These are phyloP conservation scores for Botrytis medusae DNA, from an alignment of 2,329 filamentous ascomycete genomes.

Conservation along the genomic window DNA sequence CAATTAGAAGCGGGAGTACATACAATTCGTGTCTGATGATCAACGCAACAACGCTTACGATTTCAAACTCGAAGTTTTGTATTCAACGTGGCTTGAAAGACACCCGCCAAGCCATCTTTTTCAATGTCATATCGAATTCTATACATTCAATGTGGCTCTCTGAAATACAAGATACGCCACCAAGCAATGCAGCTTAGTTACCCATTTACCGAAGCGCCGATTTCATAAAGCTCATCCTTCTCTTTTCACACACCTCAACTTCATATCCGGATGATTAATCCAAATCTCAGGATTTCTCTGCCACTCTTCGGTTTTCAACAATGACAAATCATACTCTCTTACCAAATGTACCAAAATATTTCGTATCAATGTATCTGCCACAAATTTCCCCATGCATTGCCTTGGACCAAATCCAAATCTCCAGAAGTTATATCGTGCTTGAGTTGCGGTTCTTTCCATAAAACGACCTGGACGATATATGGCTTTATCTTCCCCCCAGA, in stretches of 20 bases:
- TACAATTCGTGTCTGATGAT: not conserved
- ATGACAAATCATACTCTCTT: constrained; percentile 7
- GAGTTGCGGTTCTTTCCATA: constrained; percentile 24
- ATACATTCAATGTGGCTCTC: not conserved
- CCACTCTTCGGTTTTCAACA: constrained; percentile 13
- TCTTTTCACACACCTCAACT: constrained; percentile 19
- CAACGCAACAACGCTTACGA: not conserved
- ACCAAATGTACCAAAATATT: constrained; percentile 21
- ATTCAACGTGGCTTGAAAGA: not conserved
- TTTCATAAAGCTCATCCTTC: not conserved
- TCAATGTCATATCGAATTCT: too few relatives aligned
- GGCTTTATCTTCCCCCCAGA: constrained; percentile 43
- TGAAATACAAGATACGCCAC: not conserved
- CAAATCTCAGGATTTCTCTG: constrained; percentile 16
- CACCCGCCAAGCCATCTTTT: not conserved
- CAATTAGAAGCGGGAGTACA: not conserved
- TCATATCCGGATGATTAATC: constrained; percentile 21
- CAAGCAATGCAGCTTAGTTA: not conserved
- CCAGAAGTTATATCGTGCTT: constrained; percentile 44
- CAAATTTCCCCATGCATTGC: constrained; percentile 46
- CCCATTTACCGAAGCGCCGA: not conserved
- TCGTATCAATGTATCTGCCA: constrained; percentile 43
- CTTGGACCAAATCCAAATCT: constrained; percentile 48
- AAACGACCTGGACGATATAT: constrained; percentile 42
- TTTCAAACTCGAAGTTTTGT: not conserved